A percentile compares a stretch with the other conserved stretches of the same genome.
Conservation (phyloP, 148 eudicot species). For the Cornus kousa region DNA sequence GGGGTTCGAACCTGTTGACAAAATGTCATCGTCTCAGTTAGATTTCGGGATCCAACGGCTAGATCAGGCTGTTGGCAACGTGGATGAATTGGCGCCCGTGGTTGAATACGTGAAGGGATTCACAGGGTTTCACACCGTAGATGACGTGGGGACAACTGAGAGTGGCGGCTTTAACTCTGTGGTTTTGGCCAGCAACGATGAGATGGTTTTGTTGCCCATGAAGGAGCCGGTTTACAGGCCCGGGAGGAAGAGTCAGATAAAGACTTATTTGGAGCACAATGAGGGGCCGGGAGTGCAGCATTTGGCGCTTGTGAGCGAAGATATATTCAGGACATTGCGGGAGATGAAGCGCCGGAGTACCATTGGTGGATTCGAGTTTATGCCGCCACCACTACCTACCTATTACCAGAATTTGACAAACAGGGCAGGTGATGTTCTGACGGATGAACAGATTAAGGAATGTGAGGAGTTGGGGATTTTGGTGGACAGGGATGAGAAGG, state of each 20-base stretch:
- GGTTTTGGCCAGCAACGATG: constrained; percentile 75
- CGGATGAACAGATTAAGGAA: constrained; percentile 75
- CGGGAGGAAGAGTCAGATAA: constrained; percentile 89
- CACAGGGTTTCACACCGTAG: constrained; percentile 82
- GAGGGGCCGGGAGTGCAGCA: constrained; percentile 94
- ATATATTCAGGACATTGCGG: constrained; percentile 72
- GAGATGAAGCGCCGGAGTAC: constrained; percentile 86
- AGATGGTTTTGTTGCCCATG: constrained; percentile 70
- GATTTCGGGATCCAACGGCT: constrained; percentile 72
- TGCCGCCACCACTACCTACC: constrained; percentile 93
- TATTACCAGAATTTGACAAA: constrained; percentile 71
- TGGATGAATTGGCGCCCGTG: constrained; percentile 51
- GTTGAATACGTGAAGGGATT: constrained; percentile 63
- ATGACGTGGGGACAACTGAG: constrained; percentile 87
- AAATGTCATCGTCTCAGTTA: constrained; percentile 35
- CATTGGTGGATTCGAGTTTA: constrained; percentile 90
- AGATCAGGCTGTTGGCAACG: constrained; percentile 91
- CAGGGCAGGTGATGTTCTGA: constrained; percentile 65
- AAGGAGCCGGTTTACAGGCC: constrained; percentile 88
- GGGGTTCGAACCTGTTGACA: constrained; percentile 50
- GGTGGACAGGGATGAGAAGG: constrained; percentile 95
- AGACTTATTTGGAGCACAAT: constrained; percentile 92
- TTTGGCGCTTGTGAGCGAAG: constrained; percentile 68
- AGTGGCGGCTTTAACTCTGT: constrained; percentile 89
- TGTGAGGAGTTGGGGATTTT: constrained; percentile 90